Percentiles rank a stretch among this genome's conserved stretches.
Conservation (phyloP, 2,329 filamentous ascomycete species). For the Thelonectria blattea region DNA sequence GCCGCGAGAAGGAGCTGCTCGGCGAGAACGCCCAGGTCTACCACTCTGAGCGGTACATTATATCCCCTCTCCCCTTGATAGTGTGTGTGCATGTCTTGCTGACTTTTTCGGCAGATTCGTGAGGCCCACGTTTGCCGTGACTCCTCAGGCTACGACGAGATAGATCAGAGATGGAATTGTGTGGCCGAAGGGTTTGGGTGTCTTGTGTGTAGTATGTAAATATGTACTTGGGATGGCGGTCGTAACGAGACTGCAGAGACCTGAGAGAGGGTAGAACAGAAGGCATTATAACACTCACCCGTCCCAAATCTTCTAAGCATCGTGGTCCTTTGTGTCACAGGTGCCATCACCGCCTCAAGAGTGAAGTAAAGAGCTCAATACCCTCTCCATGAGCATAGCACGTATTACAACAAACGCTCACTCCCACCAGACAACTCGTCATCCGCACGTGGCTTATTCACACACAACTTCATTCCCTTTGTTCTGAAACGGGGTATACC, state of each 20-base stretch:
- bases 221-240: conserved; percentile 28
- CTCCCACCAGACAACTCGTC: neutral
- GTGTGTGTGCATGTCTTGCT: neutral
- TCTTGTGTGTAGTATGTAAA: conserved; percentile 38
- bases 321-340: neutral
- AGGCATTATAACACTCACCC: conserved; percentile 17
- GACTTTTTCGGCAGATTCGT: conserved; percentile 67
- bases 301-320: neutral
- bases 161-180: conserved; percentile 15
- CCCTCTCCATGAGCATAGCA: neutral
- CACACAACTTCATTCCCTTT: conserved; percentile 10
- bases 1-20: conserved; percentile 87
- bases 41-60: conserved; percentile 82
- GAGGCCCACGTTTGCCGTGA: conserved; percentile 78
- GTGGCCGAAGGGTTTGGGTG: conserved; percentile 6
- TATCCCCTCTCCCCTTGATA: neutral
- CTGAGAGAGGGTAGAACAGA: conserved; percentile 19
- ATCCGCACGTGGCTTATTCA: neutral
- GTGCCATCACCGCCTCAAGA: no score
- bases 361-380: neutral
- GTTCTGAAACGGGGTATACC: conserved; percentile 22
- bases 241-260: conserved; percentile 11
- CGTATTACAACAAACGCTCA: no score
- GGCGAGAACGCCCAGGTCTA: conserved; percentile 86
- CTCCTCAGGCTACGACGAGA: conserved; percentile 72